phyloP scores from a whole-genome alignment of 495 filamentous ascomycete genomes.

The Aspergillus campestris region DNA sequence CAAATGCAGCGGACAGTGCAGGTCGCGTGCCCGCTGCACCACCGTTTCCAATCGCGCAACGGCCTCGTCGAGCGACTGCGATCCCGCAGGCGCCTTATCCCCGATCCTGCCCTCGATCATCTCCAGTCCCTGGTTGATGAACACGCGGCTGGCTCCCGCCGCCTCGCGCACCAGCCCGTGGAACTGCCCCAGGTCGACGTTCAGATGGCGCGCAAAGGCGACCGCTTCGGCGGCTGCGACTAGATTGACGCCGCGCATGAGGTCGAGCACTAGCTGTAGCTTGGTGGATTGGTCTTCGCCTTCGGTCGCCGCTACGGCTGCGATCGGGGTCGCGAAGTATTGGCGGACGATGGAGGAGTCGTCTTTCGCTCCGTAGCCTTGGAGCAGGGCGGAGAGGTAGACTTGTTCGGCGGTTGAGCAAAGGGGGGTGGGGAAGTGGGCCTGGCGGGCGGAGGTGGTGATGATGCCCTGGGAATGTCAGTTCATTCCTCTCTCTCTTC shows the following conservation, averaged over 20 bases:
- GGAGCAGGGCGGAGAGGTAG: slow-evolving; percentile 50
- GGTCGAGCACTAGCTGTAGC: slow-evolving; percentile 46
- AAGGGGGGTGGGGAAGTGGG: slow-evolving; percentile 60
- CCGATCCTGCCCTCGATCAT: slow-evolving; percentile 37
- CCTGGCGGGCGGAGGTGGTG: slow-evolving; percentile 53
- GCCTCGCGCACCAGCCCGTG: slow-evolving; percentile 61
- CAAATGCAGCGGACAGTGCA: slow-evolving; percentile 34
- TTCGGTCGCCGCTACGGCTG: slow-evolving; percentile 19
- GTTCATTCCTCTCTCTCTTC: neutral
- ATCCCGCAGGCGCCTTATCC: slow-evolving; percentile 15
- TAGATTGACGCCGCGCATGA: slow-evolving; percentile 58
- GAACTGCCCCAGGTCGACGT: slow-evolving; percentile 57
- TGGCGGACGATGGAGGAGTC: slow-evolving; percentile 63
- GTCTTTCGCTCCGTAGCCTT: slow-evolving; percentile 57
- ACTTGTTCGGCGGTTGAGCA: slow-evolving; percentile 62
- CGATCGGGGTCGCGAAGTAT: slow-evolving; percentile 40
- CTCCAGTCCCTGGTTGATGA: slow-evolving; percentile 47
- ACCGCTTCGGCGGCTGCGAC: slow-evolving; percentile 58
- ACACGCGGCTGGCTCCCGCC: slow-evolving; percentile 56
- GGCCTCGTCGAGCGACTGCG: slow-evolving; percentile 45
- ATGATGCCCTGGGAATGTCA: slow-evolving; percentile 52
- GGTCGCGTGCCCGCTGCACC: slow-evolving; percentile 49
- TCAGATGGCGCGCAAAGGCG: slow-evolving; percentile 52
- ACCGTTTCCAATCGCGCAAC: slow-evolving; percentile 51
- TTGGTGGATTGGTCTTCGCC: slow-evolving; percentile 22